Conservation (phyloP, 306 rosid species). For the Cucumis cinereus region DNA sequence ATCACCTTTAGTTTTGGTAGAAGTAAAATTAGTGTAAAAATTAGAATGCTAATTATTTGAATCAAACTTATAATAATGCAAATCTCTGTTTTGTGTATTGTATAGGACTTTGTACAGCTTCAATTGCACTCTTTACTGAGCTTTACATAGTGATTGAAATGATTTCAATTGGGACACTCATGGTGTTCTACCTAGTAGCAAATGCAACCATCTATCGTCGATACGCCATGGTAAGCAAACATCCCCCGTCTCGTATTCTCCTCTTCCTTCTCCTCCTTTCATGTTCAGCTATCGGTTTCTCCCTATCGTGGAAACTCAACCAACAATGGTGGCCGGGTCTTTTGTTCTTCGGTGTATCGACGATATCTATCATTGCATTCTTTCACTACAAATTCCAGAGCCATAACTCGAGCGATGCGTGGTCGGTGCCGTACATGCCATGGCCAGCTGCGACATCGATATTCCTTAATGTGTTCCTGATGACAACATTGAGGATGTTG, state of each 20-base stretch:
- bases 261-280: conserved; percentile 63
- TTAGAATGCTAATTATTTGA: not conserved
- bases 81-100: not conserved
- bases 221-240: conserved; percentile 36
- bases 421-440: conserved; percentile 89
- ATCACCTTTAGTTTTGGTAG: no score
- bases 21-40: not conserved
- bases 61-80: not conserved
- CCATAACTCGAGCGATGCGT: conserved; percentile 12
- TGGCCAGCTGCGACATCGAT: conserved; percentile 81
- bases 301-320: conserved; percentile 53
- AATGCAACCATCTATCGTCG: conserved; percentile 71
- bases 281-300: conserved; percentile 44
- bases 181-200: conserved; percentile 89
- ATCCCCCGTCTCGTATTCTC: conserved; percentile 39
- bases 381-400: conserved; percentile 44
- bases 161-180: conserved; percentile 61
- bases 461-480: conserved; percentile 68
- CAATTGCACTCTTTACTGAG: conserved; percentile 73
- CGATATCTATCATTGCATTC: conserved; percentile 36
- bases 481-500: conserved; percentile 40
- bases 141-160: conserved; percentile 56
- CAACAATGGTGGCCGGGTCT: conserved; percentile 55
- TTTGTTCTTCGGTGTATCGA: conserved; percentile 31
- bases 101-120: conserved; percentile 77